Evolutionary conservation across 306 rosid genomes (phyloP), one percentile per base, ranked within the genome.

Genomic region (Bauhinia variegata): DNA sequence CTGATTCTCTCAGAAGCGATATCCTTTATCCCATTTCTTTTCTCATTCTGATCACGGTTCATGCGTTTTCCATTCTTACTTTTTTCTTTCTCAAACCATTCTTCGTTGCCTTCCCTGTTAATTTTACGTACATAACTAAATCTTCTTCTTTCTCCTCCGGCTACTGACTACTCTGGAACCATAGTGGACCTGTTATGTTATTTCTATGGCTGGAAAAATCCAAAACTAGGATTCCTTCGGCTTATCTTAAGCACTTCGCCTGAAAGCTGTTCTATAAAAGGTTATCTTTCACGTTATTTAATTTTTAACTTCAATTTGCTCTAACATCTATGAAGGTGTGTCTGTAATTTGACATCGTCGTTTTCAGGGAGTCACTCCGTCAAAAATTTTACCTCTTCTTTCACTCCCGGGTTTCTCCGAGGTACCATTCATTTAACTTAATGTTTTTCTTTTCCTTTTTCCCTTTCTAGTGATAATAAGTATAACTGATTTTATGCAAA

Each of bases 321-420:
- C 11, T 36, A 38, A 18, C 5, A 18, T 10, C 19, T 12, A 60
- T 34, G 4, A 60, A 60, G 65, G 50, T 60, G 14, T 11, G n/a
- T n/a, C n/a, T n/a, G n/a, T n/a, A n/a, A n/a, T n/a, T n/a, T n/a
- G 8, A 34, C 31, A 8, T 5, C n/a, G 8, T 55, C 13, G 1
- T 23, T 23, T 23, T 23, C 28, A 23, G 28, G 38, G 33, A 57
- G 44, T 36, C 47, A 5, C 47, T 8, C 6, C 28, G 17, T 18
- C 65, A 6, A 60, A 34, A 34, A 16, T 60, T 60, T 59, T 60
- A 11, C 65, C 23, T 60, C 50, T 32, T 18, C 49, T 9, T 14
- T 11, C 11, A 11, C 47, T 42, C 47, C 47, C 4, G 44, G 4
- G 44, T 7, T 56, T 56, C 62, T 56, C n/a, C 4, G n/a, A 59